phyloP scores from a whole-genome alignment of 2,329 filamentous ascomycete genomes.

The Aspergillus ochraceus region DNA sequence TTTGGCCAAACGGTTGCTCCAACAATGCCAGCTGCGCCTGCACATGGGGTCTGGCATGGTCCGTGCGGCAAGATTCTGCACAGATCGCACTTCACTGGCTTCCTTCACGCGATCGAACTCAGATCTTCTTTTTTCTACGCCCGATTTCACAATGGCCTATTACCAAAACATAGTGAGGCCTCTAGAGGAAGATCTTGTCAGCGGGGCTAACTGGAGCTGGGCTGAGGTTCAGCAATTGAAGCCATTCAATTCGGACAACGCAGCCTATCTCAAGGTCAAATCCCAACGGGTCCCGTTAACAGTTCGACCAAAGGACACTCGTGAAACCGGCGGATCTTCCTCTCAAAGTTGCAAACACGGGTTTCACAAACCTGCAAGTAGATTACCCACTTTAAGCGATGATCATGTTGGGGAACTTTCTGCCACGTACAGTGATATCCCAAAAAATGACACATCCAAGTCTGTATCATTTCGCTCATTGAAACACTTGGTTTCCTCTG shows the following conservation, averaged over 20 bases:
- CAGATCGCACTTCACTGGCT: conserved; percentile 12
- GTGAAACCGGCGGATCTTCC: too few relatives aligned
- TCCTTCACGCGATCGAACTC: neutral
- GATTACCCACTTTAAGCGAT: too few relatives aligned
- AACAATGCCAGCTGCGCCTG: conserved; percentile 10
- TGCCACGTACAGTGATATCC: too few relatives aligned
- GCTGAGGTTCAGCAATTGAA: conserved; percentile 12
- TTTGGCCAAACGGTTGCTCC: conserved; percentile 5
- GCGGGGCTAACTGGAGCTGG: conserved; percentile 18
- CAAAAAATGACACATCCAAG: too few relatives aligned
- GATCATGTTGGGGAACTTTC: too few relatives aligned
- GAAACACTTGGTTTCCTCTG: too few relatives aligned
- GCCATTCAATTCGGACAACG: conserved; percentile 3
- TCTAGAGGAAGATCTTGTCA: conserved; percentile 16
- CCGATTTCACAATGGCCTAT: conserved; percentile 9
- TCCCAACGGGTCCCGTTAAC: neutral
- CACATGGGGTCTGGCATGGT: conserved; percentile 12
- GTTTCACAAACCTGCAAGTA: too few relatives aligned
- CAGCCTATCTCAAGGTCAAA: conserved; percentile 11
- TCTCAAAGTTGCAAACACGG: too few relatives aligned
- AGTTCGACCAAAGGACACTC: too few relatives aligned
- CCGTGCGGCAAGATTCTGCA: conserved; percentile 14
- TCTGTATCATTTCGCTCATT: too few relatives aligned
- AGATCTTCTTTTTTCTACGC: neutral
- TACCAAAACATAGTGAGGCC: conserved; percentile 12